A percentile compares a stretch with the other conserved stretches of the same genome.
These are phyloP conservation scores for Thraustochytrium sp. DNA, from an alignment of 352 stramenopile species.

Conservation along the genomic window DNA sequence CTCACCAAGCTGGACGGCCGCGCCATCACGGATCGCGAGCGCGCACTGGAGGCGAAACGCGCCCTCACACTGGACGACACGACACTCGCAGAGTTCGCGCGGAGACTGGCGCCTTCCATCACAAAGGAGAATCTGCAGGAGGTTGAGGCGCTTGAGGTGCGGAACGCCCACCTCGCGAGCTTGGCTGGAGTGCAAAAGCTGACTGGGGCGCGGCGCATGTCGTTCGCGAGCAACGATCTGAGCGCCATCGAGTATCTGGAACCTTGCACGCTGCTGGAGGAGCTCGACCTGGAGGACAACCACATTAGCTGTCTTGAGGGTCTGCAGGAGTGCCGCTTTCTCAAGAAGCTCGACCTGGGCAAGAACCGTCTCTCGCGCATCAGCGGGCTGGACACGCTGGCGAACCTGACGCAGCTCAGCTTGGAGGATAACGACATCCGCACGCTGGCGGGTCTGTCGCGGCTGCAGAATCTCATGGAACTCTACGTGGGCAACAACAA, in stretches of 20 bases:
- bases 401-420: conserved; percentile 59
- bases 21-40: neutral
- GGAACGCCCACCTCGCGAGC: conserved; percentile 58
- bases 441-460: conserved; percentile 60
- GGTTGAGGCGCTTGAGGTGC: conserved; percentile 63
- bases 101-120: conserved; percentile 53
- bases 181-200: conserved; percentile 61
- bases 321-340: conserved; percentile 56
- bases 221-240: conserved; percentile 67
- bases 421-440: conserved; percentile 74
- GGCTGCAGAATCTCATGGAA: conserved; percentile 68
- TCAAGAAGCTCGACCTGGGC: conserved; percentile 69
- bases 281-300: conserved; percentile 68
- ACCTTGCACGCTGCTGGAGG: conserved; percentile 62
- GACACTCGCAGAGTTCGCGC: neutral
- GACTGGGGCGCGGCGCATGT: conserved; percentile 60
- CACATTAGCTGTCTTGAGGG: conserved; percentile 64
- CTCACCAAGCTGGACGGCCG: neutral
- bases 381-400: conserved; percentile 58
- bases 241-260: conserved; percentile 59
- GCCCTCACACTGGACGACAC: neutral
- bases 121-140: neutral
- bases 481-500: conserved; percentile 75
- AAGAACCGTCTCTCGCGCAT: conserved; percentile 66
- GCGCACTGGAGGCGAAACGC: neutral